Base-by-base conservation (phyloP, 768 basidiomycete species). In the Antrodiella citrinella region DNA sequence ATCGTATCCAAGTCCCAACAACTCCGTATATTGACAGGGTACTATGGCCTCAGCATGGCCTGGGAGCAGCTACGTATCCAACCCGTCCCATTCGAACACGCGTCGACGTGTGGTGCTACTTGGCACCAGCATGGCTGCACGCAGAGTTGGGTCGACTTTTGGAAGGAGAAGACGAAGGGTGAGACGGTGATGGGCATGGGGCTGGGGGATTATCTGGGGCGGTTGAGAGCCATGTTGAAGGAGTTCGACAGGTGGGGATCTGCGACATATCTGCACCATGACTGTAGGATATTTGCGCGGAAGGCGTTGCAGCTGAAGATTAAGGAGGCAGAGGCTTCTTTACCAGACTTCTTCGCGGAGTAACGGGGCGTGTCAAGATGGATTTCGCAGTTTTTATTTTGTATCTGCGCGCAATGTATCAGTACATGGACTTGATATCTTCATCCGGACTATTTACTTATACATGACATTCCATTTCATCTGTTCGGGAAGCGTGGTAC, bases 231-330 rank as follows among this genome's bases (percentile, higher is more conserved):
- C 51, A 72, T 88, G 26, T 67, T 78, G 57, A 81, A 80, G 65
- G 82, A 86, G 49, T 83, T 81, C 51, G 84, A 85, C 50, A 70
- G 78, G 48, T 81, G 81, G 79, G 82, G 84, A 2, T 77, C 75
- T 51, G 80, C 80, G 51, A 80, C 81, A n/a, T 84, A 85, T 60
- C 86, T 87, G 86, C 82, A 86, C 57, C 81, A 78, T 50, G 86
- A 86, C 50, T 88, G 86, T 67, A 72, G 81, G 59, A 64, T 69
- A 58, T 63, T 69, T 19, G 86, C 84, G 20, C 75, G 75, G 62
- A 73, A 73, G 56, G 71, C 72, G 43, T 77, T 87, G 43, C 62
- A 65, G 20, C 81, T 81, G 41, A 66, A 73, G 48, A 70, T 84
- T 38, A 81, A 72, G 61, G 66, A 67, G 11, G 71, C 84, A 11